Conservation (phyloP, 306 rosid genomes). For the Quercus alba region DNA sequence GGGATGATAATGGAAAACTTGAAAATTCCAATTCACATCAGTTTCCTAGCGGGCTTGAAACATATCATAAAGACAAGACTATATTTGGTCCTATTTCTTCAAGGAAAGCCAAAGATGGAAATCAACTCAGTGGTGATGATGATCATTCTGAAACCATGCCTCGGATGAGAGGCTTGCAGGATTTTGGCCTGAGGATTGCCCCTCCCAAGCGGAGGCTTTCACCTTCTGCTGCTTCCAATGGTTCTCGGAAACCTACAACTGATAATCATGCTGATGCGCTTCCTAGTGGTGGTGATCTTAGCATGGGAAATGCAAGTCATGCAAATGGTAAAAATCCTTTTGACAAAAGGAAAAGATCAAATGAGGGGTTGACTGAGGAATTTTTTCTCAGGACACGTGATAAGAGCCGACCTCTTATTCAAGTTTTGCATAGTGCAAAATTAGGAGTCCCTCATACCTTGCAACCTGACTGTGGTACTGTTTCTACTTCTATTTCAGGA, state of each 20-base stretch:
- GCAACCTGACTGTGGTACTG: conserved; percentile 35
- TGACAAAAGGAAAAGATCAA: conserved; percentile 29
- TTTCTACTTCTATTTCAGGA: conserved; percentile 52
- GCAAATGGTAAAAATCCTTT: conserved; percentile 35
- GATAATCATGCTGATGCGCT: conserved; percentile 39
- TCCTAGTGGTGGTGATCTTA: conserved; percentile 29
- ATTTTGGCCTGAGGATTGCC: conserved; percentile 45
- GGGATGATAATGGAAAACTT: conserved; percentile 34
- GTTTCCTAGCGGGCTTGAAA: conserved; percentile 27
- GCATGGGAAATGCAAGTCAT: conserved; percentile 32
- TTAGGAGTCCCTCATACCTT: conserved; percentile 21
- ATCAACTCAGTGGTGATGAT: conserved; percentile 46
- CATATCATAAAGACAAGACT: conserved; percentile 33
- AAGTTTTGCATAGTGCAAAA: conserved; percentile 29
- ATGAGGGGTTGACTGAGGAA: conserved; percentile 28
- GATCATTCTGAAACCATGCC: conserved; percentile 46
- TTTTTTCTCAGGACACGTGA: conserved; percentile 24
- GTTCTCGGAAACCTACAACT: conserved; percentile 39
- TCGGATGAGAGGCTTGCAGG: conserved; percentile 68
- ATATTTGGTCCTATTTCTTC: conserved; percentile 28
- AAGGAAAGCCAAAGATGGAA: conserved; percentile 36
- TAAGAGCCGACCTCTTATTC: conserved; percentile 26
- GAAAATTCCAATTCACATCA: conserved; percentile 28
- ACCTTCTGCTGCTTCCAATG: conserved; percentile 39
- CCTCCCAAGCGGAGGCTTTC: conserved; percentile 42